A percentile compares a stretch with the other conserved stretches of the same genome.
Conservation (phyloP, 805 yeast genomes). For the Zygoascus ofunaensis region DNA sequence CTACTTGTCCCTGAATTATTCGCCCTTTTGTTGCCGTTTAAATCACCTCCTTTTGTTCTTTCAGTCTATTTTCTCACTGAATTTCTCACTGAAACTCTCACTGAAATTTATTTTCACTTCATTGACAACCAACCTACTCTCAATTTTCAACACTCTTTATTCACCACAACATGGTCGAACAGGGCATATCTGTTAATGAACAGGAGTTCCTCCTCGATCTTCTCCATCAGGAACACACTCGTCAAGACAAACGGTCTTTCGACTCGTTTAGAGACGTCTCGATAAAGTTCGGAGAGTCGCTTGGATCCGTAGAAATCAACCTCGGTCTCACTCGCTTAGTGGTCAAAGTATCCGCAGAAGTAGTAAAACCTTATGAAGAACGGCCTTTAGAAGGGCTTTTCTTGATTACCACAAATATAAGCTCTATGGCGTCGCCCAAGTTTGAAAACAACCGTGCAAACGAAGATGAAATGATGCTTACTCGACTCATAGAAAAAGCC, state of each 20-base stretch:
- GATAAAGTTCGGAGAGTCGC: constrained; percentile 50
- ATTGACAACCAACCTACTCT: no score
- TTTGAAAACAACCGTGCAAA: constrained; percentile 67
- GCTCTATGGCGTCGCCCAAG: constrained; percentile 82
- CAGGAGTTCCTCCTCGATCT: constrained; percentile 51
- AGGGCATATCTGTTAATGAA: constrained; percentile 49
- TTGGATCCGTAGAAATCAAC: constrained; percentile 70
- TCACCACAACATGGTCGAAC: no score
- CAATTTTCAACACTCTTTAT: no score
- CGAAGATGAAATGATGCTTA: constrained; percentile 73
- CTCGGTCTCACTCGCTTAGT: constrained; percentile 70
- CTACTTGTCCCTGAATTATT: no score
- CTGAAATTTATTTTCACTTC: no score
- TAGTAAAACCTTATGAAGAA: constrained; percentile 75
- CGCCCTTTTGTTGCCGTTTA: no score
- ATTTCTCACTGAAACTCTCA: no score
- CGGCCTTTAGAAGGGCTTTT: constrained; percentile 92
- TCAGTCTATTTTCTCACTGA: no score
- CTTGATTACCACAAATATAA: constrained; percentile 71
- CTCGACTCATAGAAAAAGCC: constrained; percentile 83
- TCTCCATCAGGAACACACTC: constrained; percentile 43
- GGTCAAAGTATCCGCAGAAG: constrained; percentile 65
- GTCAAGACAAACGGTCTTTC: constrained; percentile 62
- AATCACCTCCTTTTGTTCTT: no score
- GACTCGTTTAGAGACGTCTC: constrained; percentile 56